Base-by-base conservation (phyloP, 2,329 filamentous ascomycete genomes). In the Ascocoryne sarcoides region DNA sequence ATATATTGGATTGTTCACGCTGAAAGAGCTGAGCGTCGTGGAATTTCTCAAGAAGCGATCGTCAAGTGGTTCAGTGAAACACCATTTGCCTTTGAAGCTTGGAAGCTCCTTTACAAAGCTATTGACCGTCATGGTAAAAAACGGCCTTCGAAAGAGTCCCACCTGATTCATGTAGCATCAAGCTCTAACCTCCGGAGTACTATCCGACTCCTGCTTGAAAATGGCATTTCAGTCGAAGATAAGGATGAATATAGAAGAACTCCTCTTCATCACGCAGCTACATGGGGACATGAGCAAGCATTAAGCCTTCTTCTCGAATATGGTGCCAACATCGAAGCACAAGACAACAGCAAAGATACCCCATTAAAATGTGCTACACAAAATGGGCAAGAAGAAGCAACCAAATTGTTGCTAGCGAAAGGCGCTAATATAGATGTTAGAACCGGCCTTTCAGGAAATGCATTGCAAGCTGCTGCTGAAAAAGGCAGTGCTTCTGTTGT, bases 1-100 rank as follows among this genome's bases (percentile, higher is more conserved):
- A 38, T 23, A 18, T 46, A 32, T 15, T 43, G 42, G 34, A 15
- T 45, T 2, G 1, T 17, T 4, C 50, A 53, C 26, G 42, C 46
- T n/a, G 23, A 26, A 26, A 23, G 28, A 36, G 48, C 48, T 4
- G 46, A 53, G 16, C n/a, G 5, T 4, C 19, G 20, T 7, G 42
- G 38, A 0, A 12, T 39, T 4, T 14, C 14, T 2, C 46, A 51
- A 36, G 20, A 19, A 2, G 16, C 34, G n/a, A 10, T 49, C 5
- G 15, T 32, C 8, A 5, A 30, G 3, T n/a, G 33, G 2, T 42
- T 48, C 10, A 23, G 14, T 4, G 7, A 26, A 3, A 30, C n/a
- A 2, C 34, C 36, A 9, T 9, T 18, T 7, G 2, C 32, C 4
- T 37, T 44, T 8, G 18, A 39, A 2, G 19, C 17, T 1, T 48